These are phyloP conservation scores for Penicillium roqueforti DNA, from an alignment of 495 filamentous ascomycete species.

Conservation along the genomic window DNA sequence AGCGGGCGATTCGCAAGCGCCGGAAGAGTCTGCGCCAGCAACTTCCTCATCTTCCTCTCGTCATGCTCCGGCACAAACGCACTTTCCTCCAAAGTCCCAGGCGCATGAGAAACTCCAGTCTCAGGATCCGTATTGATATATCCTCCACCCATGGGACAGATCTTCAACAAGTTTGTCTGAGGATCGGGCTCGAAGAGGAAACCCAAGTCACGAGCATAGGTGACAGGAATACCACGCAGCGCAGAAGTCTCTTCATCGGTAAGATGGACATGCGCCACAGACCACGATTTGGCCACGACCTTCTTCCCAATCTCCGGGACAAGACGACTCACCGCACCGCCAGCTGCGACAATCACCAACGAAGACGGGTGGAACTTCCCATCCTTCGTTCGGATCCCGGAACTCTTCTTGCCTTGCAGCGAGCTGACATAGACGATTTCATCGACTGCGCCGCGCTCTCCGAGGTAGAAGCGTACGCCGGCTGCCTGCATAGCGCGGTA, in stretches of 20 bases:
- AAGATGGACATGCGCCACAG: slow-evolving; percentile 52
- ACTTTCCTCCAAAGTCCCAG: slow-evolving; percentile 28
- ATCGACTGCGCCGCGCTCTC: slow-evolving; percentile 25
- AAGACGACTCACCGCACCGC: slow-evolving; percentile 40
- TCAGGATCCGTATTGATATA: slow-evolving; percentile 46
- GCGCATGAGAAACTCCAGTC: slow-evolving; percentile 31
- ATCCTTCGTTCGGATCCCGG: slow-evolving; percentile 35
- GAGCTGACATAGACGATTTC: slow-evolving; percentile 26
- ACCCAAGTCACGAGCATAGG: slow-evolving; percentile 51
- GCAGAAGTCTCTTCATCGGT: slow-evolving; percentile 46
- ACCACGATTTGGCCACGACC: slow-evolving; percentile 48
- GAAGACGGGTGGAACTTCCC: slow-evolving; percentile 35
- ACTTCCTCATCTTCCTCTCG: slow-evolving; percentile 40
- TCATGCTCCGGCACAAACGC: slow-evolving; percentile 47
- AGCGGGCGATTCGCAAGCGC: slow-evolving; percentile 46
- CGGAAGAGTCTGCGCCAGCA: slow-evolving; percentile 49
- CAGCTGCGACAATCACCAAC: slow-evolving; percentile 43
- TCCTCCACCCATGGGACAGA: slow-evolving; percentile 51
- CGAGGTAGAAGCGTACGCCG: slow-evolving; percentile 39
- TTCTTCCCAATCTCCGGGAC: slow-evolving; percentile 40
- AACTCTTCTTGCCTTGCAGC: slow-evolving; percentile 19
- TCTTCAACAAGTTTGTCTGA: slow-evolving; percentile 49
- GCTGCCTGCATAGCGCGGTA: slow-evolving; percentile 24
- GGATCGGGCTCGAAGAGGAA: slow-evolving; percentile 59
- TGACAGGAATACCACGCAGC: slow-evolving; percentile 52